Evolutionary conservation across 2,329 filamentous ascomycete species (phyloP), one percentile per base, ranked within the genome.

Genomic region (Bipolaris cookei): DNA sequence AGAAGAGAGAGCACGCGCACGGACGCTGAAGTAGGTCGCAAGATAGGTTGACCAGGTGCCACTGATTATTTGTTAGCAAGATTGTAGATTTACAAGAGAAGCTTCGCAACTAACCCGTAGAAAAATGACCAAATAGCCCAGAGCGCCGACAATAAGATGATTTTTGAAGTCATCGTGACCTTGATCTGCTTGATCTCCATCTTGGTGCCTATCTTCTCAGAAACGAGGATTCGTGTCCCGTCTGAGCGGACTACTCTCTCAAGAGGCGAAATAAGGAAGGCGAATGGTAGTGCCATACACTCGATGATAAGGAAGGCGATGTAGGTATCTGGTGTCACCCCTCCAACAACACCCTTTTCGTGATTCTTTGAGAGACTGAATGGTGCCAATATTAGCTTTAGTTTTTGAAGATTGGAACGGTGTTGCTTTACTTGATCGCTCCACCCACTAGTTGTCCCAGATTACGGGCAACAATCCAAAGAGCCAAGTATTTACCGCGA

Each of bases 41-140:
- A 81, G 70, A 54, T 81, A 81, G 3, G 79, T 81, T 3, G 76
- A 78, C 79, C 79, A 81, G 6, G 78, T 77, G 6, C 79, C 79
- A 50, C 78, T 79, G 7, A 7, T 13, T 8, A 18, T 39, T 10
- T 10, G 51, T 63, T 34, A 62, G 54, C 42, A 20, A 4, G 1
- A 30, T 4, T 21, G 13, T 7, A 3, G 14, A 11, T 13, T 20
- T 2, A 10, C 8, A n/a, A 2, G 18, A 14, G 3, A 14, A 2
- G 13, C 1, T 7, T 18, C 48, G 32, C 10, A 8, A 45, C 51
- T 48, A 7, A 68, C 66, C 67, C 66, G 54, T 81, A 81, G 64
- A 81, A 81, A 62, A 81, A 81, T 0, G 79, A 80, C 79, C 79
- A 81, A 16, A 81, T 51, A 2, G 79, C 79, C 79, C 79, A 81